A percentile compares a stretch with the other conserved stretches of the same genome.
Conservation (phyloP, 257 asterid genomes). For the Lavandula angustifolia region DNA sequence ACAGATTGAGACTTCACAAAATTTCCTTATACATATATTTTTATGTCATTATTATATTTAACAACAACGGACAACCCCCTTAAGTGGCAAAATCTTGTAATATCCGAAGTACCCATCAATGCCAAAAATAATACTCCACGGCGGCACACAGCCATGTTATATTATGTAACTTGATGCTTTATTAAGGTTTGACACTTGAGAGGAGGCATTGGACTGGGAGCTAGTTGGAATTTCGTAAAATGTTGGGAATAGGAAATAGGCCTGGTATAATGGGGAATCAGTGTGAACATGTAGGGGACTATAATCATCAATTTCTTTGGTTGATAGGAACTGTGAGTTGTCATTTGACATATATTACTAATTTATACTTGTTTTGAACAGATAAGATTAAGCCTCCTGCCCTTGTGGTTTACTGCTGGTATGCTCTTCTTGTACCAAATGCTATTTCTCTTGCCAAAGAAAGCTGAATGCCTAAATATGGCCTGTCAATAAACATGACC, state of each 20-base stretch:
- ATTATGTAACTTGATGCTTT: background rate
- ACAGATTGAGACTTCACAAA: background rate
- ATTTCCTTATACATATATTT: background rate
- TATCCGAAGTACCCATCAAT: background rate
- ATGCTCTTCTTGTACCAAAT: slow-evolving; percentile 32
- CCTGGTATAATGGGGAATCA: background rate
- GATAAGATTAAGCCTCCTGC: slow-evolving; percentile 65
- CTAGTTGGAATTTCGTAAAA: background rate
- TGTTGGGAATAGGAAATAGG: background rate
- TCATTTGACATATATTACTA: slow-evolving; percentile 12
- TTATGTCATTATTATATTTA: background rate
- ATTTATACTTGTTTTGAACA: slow-evolving; percentile 45
- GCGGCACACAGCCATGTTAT: background rate
- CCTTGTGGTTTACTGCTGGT: slow-evolving; percentile 79
- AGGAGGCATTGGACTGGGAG: background rate
- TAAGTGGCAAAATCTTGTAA: background rate
- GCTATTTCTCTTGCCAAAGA: slow-evolving; percentile 27
- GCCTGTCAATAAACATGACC: slow-evolving; percentile 16
- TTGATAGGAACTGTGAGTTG: slow-evolving; percentile 13
- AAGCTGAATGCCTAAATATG: slow-evolving; percentile 25
- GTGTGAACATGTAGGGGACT: slow-evolving; percentile 3
- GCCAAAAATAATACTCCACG: background rate
- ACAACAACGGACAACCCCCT: background rate
- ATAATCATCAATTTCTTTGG: slow-evolving; percentile 17
- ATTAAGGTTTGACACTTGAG: slow-evolving; percentile 2